Base-by-base conservation (phyloP, 106 monocot species). In the Apostasia shenzhenica region DNA sequence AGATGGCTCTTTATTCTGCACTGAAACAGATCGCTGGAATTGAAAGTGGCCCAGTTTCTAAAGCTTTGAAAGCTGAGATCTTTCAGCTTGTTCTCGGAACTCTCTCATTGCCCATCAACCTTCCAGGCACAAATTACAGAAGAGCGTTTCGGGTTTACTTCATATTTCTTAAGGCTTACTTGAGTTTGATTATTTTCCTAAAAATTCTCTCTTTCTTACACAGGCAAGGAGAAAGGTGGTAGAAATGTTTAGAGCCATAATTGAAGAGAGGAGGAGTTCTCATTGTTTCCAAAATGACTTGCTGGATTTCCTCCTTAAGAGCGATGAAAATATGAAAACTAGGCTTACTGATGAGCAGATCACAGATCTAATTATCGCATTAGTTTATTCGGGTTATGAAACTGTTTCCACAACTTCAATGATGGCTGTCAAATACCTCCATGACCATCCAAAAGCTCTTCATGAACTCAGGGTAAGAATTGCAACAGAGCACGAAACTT, bases 381-480 rank as follows among this genome's bases (percentile, higher is more conserved):
- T 99, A 5, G 43, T 99, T 14, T 90, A 99, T 69, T 92, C 99
- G 3, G 99, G 99, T 12, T 99, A 83, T 51, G 99, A 99, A 74
- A 93, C 99, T 3, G 87, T 93, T 45, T 99, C 99, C 0, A 93
- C 87, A 3, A 93, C 93, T 66, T 75, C 90, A 41, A 99, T 99
- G 99, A 99, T 99, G 99, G 83, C 81, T 59, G 71, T 99, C 70
- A 93, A 93, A 63, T 99, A 90, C 66, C 90, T 99, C 52, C 85
- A 78, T 60, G 92, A 88, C 61, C 80, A 99, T 42, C 93, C 99
- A 3, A 87, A 48, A 71, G 99, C 87, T 74, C 83, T 99, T 60
- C 75, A 90, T 66, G 76, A 90, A 78, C 79, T 99, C 52, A 81
- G 90, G 79, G 99, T 99, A 86, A 73, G 65, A 58, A 56, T 11